Evolutionary conservation across 1,284 basidiomycete genomes (phyloP).

Genomic region (Cutaneotrichosporon sp.): DNA sequence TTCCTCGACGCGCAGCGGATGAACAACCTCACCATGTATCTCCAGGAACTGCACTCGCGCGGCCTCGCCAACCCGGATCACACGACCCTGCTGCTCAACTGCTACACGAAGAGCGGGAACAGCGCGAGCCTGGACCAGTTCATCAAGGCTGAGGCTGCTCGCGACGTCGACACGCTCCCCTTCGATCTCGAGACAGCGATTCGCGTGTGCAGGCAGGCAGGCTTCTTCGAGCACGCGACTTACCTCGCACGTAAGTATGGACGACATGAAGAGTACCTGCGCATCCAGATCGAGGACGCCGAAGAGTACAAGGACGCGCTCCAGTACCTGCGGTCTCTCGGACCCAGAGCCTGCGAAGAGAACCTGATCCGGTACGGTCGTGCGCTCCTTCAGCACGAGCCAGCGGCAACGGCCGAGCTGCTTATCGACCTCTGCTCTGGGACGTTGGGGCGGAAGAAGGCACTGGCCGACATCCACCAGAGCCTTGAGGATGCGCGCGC

Average conservation of each 20-base stretch:
- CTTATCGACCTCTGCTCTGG: constrained; percentile 89
- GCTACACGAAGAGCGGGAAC: constrained; percentile 95
- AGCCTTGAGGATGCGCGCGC: constrained; percentile 25
- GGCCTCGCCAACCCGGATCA: constrained; percentile 94
- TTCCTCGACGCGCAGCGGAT: constrained; percentile 96
- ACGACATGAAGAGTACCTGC: constrained; percentile 85
- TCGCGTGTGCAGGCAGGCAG: constrained; percentile 90
- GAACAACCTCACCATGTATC: constrained; percentile 87
- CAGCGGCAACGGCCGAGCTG: constrained; percentile 82
- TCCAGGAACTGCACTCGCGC: constrained; percentile 88
- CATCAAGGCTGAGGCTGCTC: constrained; percentile 75
- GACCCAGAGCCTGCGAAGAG: constrained; percentile 68
- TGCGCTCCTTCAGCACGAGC: constrained; percentile 74
- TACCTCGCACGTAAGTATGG: constrained; percentile 91
- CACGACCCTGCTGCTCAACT: constrained; percentile 91
- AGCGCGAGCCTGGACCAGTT: constrained; percentile 83
- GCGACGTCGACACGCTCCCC: constrained; percentile 67
- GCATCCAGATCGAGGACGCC: constrained; percentile 92
- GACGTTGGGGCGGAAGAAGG: constrained; percentile 48
- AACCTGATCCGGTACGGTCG: constrained; percentile 81
- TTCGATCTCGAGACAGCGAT: constrained; percentile 98
- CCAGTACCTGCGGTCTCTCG: constrained; percentile 72
- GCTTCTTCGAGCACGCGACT: constrained; percentile 91
- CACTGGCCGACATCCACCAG: constrained; percentile 22
- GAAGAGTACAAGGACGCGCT: constrained; percentile 79